Evolutionary conservation across 352 stramenopile species (phyloP).

Genomic region (Phytophthora pinifolia): DNA sequence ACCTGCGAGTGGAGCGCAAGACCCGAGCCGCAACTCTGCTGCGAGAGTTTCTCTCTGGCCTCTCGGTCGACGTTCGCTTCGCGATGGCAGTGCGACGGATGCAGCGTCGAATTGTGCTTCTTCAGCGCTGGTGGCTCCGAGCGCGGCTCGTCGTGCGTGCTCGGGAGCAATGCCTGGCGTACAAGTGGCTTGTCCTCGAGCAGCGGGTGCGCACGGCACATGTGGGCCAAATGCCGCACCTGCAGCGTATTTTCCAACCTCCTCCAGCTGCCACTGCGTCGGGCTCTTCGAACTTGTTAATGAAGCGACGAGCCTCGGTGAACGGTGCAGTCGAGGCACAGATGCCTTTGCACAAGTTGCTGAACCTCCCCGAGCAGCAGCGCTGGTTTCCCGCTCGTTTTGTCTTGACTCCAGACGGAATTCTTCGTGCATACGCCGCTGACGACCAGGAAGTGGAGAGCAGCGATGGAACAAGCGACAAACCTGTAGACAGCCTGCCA

Average conservation of each 20-base stretch:
- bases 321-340: conserved; percentile 9
- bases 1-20: conserved; percentile 43
- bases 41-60: conserved; percentile 42
- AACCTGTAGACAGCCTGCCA: conserved; percentile 7
- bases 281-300: conserved; percentile 3
- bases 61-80: conserved; percentile 65
- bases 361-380: conserved; percentile 51
- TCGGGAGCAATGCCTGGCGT: conserved; percentile 47
- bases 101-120: conserved; percentile 45
- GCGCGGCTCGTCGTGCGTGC: conserved; percentile 55
- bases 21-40: conserved; percentile 33
- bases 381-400: conserved; percentile 56
- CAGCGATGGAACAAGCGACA: background rate
- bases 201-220: conserved; percentile 44
- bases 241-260: conserved; percentile 56
- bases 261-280: conserved; percentile 12
- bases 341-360: conserved; percentile 46
- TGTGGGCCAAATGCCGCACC: conserved; percentile 54
- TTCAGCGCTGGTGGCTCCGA: conserved; percentile 69
- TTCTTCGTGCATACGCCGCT: conserved; percentile 35
- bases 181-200: conserved; percentile 59
- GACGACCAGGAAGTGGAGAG: background rate
- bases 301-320: too few relatives aligned
- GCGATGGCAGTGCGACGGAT: conserved; percentile 62
- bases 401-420: conserved; percentile 45